Percentiles rank a stretch among this genome's conserved stretches.
Evolutionary conservation across 176 grass and related monocot genomes (phyloP).

Genomic region (Rhynchospora tenuis): DNA sequence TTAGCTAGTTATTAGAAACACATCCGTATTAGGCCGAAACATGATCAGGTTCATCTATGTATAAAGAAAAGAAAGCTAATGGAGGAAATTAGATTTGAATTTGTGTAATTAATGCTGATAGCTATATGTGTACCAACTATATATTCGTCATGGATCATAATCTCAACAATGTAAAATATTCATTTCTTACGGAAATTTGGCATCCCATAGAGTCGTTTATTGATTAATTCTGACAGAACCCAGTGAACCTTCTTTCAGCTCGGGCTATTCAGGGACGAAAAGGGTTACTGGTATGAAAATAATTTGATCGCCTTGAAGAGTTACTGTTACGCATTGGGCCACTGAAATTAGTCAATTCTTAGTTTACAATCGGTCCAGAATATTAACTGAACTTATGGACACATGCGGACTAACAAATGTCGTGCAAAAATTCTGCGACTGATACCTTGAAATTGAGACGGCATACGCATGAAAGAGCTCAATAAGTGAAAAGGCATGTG

Average conservation of each 20-base stretch:
- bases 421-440: no score
- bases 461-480: no score
- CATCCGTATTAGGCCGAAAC: background rate
- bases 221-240: background rate
- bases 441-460: no score
- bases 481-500: no score
- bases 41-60: background rate
- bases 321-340: background rate
- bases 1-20: slow-evolving; percentile 20
- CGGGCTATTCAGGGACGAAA: background rate
- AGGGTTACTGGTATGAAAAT: background rate
- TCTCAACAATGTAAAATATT: background rate
- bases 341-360: background rate
- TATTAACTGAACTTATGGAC: background rate
- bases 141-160: background rate
- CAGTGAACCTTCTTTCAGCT: background rate
- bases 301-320: background rate
- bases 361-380: background rate
- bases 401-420: background rate
- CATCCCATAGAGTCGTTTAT: no score
- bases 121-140: background rate
- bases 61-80: background rate
- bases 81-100: background rate
- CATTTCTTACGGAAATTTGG: background rate
- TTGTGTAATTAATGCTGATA: slow-evolving; percentile 4